Base-by-base conservation (phyloP, 2,329 filamentous ascomycete species). In the Fusarium pseudograminearum region DNA sequence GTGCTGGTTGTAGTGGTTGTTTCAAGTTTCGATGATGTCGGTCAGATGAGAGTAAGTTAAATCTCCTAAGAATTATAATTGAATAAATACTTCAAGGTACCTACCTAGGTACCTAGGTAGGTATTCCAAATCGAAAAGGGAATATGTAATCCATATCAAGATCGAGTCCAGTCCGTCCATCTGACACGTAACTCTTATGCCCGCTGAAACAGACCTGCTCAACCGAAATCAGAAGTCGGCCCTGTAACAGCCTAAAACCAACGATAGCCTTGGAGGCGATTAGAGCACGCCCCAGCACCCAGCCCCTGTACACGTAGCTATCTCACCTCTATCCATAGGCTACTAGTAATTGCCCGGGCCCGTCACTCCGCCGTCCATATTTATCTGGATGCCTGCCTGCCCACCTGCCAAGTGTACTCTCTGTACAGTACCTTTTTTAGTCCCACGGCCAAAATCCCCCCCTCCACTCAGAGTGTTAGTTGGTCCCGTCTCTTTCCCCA, bases 161-260 rank as follows among this genome's bases (percentile, higher is more conserved):
- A 40, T 51, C 48, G 33, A 48, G 45, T 34, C 28, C 40, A 55
- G 47, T 31, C 33, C 33, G 47, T 31, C 33, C 33, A 34, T 34
- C 48, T 66, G 63, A 66, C 61, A 67, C 62, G 57, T 62, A 65
- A 54, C 36, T 48, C 51, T n/a, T 61, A 30, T 47, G 38, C 6
- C 36, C 34, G 53, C 55, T 68, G 65, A 56, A 64, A 59, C 52
- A 44, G 18, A 40, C 36, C n/a, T 40, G 26, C 59, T 42, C 33
- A 51, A 40, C 48, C 48, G 48, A 51, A 51, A 51, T 51, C 48
- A 51, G 33, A 11, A 9, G 22, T 47, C 30, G 51, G 45, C 50
- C 30, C 47, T 65, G 55, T 33, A 45, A 52, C 64, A 46, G 61
- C 66, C 67, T 61, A 65, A 56, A 69, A 46, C 55, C 44, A 44